phyloP scores from a whole-genome alignment of 805 yeast genomes.

The Candida rishiriensis region DNA sequence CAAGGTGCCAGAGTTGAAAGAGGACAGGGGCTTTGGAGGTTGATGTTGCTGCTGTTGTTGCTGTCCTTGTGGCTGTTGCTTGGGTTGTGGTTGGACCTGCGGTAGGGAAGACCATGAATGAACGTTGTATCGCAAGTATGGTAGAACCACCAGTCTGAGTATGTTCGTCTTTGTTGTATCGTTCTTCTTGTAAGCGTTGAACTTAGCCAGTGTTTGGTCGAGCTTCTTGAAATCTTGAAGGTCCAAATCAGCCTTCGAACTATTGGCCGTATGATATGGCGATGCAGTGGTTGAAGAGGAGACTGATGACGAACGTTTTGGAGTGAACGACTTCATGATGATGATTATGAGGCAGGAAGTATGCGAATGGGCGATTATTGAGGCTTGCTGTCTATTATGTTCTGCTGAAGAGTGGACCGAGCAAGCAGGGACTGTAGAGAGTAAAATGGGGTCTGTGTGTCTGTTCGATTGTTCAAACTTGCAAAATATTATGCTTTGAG shows the following conservation, averaged over 20 bases:
- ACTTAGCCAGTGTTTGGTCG: conserved; percentile 41
- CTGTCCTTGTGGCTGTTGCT: neutral
- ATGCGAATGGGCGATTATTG: no score
- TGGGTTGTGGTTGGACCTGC: conserved; percentile 1
- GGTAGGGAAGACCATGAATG: conserved; percentile 10
- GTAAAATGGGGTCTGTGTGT: no score
- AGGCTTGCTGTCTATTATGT: no score
- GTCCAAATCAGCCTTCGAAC: conserved; percentile 11
- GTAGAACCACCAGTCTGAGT: conserved; percentile 42
- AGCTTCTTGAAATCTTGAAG: conserved; percentile 30
- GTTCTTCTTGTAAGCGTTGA: conserved; percentile 33
- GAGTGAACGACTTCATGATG: conserved; percentile 5
- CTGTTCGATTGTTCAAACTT: no score
- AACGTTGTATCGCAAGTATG: conserved; percentile 33
- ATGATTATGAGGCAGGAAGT: no score
- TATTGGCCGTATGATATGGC: neutral
- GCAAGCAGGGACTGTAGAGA: no score
- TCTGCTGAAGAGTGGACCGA: no score
- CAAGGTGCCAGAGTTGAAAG: no score
- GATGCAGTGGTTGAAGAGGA: conserved; percentile 7
- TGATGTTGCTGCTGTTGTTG: neutral
- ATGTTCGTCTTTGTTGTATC: conserved; percentile 41
- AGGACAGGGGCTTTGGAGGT: no score
- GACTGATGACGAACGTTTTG: conserved; percentile 9
- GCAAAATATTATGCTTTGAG: no score